These are phyloP conservation scores for Aspergillus hiratsukae DNA, from an alignment of 2,329 filamentous ascomycete genomes.

Conservation along the genomic window DNA sequence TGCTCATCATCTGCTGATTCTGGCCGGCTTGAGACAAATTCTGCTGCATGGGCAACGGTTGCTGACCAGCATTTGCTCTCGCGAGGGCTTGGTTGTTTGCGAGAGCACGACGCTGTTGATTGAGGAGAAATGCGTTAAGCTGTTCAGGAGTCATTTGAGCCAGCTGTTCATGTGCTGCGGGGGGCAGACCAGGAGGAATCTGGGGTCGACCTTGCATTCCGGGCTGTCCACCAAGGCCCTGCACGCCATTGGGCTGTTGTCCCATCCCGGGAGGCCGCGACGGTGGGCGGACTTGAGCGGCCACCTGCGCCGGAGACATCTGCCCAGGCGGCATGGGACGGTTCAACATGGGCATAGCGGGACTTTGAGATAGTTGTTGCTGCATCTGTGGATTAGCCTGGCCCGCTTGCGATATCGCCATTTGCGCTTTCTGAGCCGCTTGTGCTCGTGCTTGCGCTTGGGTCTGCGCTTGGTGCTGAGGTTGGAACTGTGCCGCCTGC, in stretches of 20 bases:
- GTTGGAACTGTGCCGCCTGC: constrained; percentile 29
- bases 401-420: constrained; percentile 43
- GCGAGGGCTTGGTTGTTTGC: constrained; percentile 29
- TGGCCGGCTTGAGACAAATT: constrained; percentile 30
- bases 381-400: constrained; percentile 38
- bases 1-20: constrained; percentile 26
- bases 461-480: constrained; percentile 36
- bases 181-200: constrained; percentile 33
- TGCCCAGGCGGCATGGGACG: constrained; percentile 38
- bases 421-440: constrained; percentile 43
- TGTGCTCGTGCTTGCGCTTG: constrained; percentile 39
- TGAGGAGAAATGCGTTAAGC: constrained; percentile 28
- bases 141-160: constrained; percentile 34
- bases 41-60: constrained; percentile 27
- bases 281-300: constrained; percentile 30
- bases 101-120: constrained; percentile 29
- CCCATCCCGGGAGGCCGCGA: constrained; percentile 32
- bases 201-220: constrained; percentile 30
- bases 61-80: constrained; percentile 27
- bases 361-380: constrained; percentile 35
- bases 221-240: constrained; percentile 23
- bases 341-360: constrained; percentile 41
- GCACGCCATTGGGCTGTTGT: constrained; percentile 25
- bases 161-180: constrained; percentile 31
- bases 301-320: constrained; percentile 34